These are phyloP conservation scores for Penicillium cinerascens DNA, from an alignment of 495 filamentous ascomycete species.

Conservation along the genomic window DNA sequence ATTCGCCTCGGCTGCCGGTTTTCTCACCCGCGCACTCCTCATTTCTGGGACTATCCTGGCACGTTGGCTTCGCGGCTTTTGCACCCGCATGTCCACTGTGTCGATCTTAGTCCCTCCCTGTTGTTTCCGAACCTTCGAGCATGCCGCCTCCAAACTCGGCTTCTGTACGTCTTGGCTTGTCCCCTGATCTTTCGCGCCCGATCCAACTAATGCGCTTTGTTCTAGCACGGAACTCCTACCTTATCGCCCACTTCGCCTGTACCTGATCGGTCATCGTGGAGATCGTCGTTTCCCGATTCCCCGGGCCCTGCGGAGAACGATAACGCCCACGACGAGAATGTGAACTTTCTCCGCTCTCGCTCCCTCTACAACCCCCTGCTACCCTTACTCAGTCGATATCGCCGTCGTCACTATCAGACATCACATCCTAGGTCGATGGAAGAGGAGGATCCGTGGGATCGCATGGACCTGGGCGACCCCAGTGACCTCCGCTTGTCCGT, in stretches of 20 bases:
- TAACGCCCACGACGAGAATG: slow-evolving; percentile 56
- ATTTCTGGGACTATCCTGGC: neutral
- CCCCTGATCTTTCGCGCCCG: neutral
- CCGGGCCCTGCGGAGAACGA: slow-evolving; percentile 43
- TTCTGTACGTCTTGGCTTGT: slow-evolving; percentile 14
- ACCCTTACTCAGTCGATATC: slow-evolving; percentile 35
- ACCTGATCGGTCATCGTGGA: slow-evolving; percentile 26
- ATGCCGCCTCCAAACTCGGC: slow-evolving; percentile 33
- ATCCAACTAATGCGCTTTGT: neutral
- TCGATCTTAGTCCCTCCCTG: slow-evolving; percentile 17
- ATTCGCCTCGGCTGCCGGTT: neutral
- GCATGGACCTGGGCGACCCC: slow-evolving; percentile 44
- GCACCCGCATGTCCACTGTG: slow-evolving; percentile 1
- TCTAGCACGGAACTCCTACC: slow-evolving; percentile 31
- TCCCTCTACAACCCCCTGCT: slow-evolving; percentile 29
- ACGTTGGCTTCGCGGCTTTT: neutral
- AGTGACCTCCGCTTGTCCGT: slow-evolving; percentile 28
- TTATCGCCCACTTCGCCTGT: slow-evolving; percentile 26
- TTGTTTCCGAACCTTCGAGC: slow-evolving; percentile 16
- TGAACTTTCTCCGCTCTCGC: slow-evolving; percentile 54
- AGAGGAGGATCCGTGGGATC: slow-evolving; percentile 24
- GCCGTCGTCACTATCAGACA: slow-evolving; percentile 33
- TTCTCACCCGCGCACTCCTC: neutral
- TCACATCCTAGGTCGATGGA: slow-evolving; percentile 24
- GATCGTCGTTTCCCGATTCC: slow-evolving; percentile 44